Percentiles rank a stretch among this genome's conserved stretches.
Evolutionary conservation across 2,329 filamentous ascomycete genomes (phyloP).

Genomic region (Diaporthe vexans): DNA sequence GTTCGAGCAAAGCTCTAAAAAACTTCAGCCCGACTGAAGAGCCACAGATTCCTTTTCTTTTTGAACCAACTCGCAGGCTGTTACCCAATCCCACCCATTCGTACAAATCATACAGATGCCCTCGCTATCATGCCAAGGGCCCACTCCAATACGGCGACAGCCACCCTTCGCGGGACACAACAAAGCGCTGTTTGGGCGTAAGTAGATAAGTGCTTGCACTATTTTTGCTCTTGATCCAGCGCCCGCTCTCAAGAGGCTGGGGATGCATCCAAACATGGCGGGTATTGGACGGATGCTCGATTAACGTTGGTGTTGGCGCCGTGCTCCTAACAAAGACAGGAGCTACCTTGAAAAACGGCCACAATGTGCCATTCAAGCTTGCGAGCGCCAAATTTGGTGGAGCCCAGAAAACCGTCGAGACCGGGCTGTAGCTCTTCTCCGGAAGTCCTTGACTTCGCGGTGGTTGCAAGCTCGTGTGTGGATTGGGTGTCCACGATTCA

Average conservation of each 20-base stretch:
- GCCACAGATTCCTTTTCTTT: neutral
- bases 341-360: neutral
- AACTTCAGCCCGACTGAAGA: neutral
- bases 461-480: neutral
- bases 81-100: slow-evolving; percentile 6
- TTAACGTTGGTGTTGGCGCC: neutral
- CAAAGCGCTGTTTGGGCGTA: neutral
- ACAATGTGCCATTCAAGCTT: neutral
- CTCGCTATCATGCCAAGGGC: slow-evolving; percentile 21
- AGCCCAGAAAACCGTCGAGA: neutral
- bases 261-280: neutral
- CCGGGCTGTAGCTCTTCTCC: neutral
- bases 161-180: neutral
- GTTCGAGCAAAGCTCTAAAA: neutral
- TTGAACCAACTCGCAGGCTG: neutral
- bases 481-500: neutral
- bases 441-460: neutral
- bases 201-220: neutral
- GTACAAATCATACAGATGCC: slow-evolving; percentile 1
- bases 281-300: slow-evolving; percentile 8
- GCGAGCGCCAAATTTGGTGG: neutral
- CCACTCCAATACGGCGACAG: neutral
- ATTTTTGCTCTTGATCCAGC: neutral
- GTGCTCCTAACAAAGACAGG: neutral
- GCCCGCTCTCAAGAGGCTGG: neutral